Base-by-base conservation (phyloP, 805 yeast species). In the Barnettozyma salicaria region DNA sequence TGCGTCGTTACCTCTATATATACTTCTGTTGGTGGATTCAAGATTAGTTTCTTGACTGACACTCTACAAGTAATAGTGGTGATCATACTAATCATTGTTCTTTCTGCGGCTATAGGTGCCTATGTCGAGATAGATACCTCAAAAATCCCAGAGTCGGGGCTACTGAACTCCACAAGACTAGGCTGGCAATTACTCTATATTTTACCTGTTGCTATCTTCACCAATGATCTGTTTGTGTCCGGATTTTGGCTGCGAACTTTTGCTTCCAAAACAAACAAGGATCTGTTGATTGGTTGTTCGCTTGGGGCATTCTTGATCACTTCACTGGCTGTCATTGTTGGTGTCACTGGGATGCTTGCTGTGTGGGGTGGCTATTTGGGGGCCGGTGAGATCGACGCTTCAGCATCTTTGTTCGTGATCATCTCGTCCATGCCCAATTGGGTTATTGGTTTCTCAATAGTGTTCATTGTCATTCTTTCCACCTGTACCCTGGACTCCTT, bases 221-320 rank as follows among this genome's bases (percentile, higher is more conserved):
- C 96, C 23, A 89, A 89, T 53, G 96, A 87, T 56, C 76, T 89
- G 56, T 89, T 89, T 61, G 64, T 89, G 70, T 74, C 95, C 22
- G 96, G 96, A 0, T 88, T 89, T 58, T 89, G 97, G 97, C 64
- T 89, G 43, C 70, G 97, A 53, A 85, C 97, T 1, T 89, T 89
- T 65, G 95, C 97, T 6, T 80, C 95, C 6, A 76, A 75, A 45
- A 65, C 86, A 7, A 76, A 88, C 60, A 74, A 67, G 46, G 96
- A 88, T 53, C 68, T 89, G 50, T 58, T 72, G 58, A 72, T 85
- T 47, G 94, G 92, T 19, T 75, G 88, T 37, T 67, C 79, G 4
- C 64, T 89, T 42, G 95, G 96, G 1, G 72, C 89, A 0, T 57
- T 83, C 40, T 71, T 82, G 17, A 65, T 78, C 30, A 74, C 81